Conservation (phyloP, 2,329 filamentous ascomycete genomes). For the Colletotrichum euphorbiae region DNA sequence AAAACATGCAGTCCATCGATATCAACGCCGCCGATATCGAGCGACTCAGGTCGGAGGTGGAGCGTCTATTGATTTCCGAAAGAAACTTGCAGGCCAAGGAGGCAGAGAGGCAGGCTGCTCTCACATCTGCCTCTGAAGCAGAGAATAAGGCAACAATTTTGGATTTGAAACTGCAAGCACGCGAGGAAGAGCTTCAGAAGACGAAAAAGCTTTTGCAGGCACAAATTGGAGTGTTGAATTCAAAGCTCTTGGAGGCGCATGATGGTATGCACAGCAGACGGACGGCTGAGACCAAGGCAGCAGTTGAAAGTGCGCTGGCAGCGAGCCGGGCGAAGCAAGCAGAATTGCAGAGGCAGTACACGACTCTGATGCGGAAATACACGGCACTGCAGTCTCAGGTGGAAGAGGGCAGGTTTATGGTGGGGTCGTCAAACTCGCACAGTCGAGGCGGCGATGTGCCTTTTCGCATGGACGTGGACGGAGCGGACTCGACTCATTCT, state of each 20-base stretch:
- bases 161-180: slow-evolving; percentile 66
- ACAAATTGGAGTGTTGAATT: slow-evolving; percentile 61
- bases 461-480: slow-evolving; percentile 41
- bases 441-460: slow-evolving; percentile 29
- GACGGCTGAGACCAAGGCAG: slow-evolving; percentile 48
- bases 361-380: slow-evolving; percentile 63
- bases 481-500: slow-evolving; percentile 42
- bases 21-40: slow-evolving; percentile 71
- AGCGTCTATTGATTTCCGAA: slow-evolving; percentile 69
- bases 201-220: slow-evolving; percentile 58
- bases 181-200: slow-evolving; percentile 59
- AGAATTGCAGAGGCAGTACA: slow-evolving; percentile 65
- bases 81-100: slow-evolving; percentile 74
- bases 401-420: slow-evolving; percentile 37
- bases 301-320: slow-evolving; percentile 59
- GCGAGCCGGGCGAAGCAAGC: slow-evolving; percentile 65
- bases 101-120: slow-evolving; percentile 66
- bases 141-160: slow-evolving; percentile 70
- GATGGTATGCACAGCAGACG: slow-evolving; percentile 45
- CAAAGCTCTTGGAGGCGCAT: slow-evolving; percentile 55
- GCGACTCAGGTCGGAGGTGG: slow-evolving; percentile 68
- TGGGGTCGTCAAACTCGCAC: slow-evolving; percentile 39
- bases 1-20: slow-evolving; percentile 73
- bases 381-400: slow-evolving; percentile 59
- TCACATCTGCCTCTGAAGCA: slow-evolving; percentile 68